Evolutionary conservation across 140 eudicot species (phyloP).

Genomic region (Cichorium intybus): DNA sequence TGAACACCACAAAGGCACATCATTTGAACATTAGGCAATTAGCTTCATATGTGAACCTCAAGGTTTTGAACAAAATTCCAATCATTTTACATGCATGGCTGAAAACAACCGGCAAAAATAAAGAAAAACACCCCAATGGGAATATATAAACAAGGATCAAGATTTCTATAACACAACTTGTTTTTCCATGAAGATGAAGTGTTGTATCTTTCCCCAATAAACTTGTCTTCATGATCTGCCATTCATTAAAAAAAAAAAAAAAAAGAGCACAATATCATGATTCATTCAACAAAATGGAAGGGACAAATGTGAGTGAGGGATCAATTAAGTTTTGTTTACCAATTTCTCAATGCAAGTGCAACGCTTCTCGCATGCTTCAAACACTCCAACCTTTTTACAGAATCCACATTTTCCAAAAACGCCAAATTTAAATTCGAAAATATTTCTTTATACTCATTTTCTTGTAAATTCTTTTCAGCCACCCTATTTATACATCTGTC

Average conservation of each 20-base stretch:
- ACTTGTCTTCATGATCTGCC: background rate
- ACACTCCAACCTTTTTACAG: conserved; percentile 26
- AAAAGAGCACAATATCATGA: background rate
- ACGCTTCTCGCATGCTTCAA: conserved; percentile 54
- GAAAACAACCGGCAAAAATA: background rate
- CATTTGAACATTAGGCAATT: background rate
- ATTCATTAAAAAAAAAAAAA: background rate
- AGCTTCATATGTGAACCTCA: too few relatives aligned
- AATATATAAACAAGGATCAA: background rate
- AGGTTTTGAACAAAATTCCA: background rate
- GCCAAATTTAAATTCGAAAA: conserved; percentile 41
- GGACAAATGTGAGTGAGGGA: background rate
- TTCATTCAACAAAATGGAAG: background rate
- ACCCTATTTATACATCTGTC: conserved; percentile 30
- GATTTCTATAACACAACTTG: background rate
- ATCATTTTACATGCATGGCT: background rate
- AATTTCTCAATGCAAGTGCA: conserved; percentile 43
- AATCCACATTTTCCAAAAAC: conserved; percentile 33
- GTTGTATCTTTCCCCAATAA: background rate
- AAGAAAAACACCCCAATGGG: background rate
- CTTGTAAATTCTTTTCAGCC: conserved; percentile 10
- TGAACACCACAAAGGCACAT: background rate
- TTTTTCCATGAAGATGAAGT: background rate
- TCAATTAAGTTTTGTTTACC: conserved; percentile 7
- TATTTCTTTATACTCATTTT: conserved; percentile 28